Evolutionary conservation across 768 basidiomycete species (phyloP), one percentile per base, ranked within the genome.

Genomic region (Leccinum rimulosum): DNA sequence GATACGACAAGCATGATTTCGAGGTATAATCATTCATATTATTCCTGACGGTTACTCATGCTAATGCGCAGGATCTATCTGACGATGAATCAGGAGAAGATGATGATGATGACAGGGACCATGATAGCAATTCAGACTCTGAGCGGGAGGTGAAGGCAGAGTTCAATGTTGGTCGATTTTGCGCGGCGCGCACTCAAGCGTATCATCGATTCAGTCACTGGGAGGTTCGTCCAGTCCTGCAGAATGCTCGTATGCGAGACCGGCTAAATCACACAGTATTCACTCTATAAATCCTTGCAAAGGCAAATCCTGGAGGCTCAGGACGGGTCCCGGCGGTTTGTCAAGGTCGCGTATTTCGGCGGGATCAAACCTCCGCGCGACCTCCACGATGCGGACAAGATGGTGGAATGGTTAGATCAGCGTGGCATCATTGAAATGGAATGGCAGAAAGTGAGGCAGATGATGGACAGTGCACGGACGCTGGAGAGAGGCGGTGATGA

Each of bases 321-420:
- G 38, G 76, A 75, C 9, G 63, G 63, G 36, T 77, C 75, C n/a
- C 66, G 71, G 5, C 64, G 64, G 4, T 91, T 86, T 71, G 80
- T 86, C 64, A 81, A 81, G 28, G 77, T 89, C 25, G 82, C 86
- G 7, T 84, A 79, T 64, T 72, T 76, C 9, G 80, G 79, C 28
- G 83, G 83, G 3, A 74, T 74, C 61, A 67, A 78, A 57, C 88
- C 88, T 19, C 91, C 91, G 0, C 72, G 83, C 43, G 85, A 93
- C 65, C 75, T 87, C 35, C 70, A 77, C 12, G 84, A 93, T 65
- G 88, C 87, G n/a, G 89, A 93, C 66, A 84, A 74, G n/a, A 77
- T 93, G 38, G 87, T 87, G 75, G 88, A 90, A 25, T 92, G 90
- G 89, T 79, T 94, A 10, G 91, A 91, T 60, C 73, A 84, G 60